Evolutionary conservation across 352 stramenopile species (phyloP), one percentile per base, ranked within the genome.

Genomic region (Phytopythium ostracodes): DNA sequence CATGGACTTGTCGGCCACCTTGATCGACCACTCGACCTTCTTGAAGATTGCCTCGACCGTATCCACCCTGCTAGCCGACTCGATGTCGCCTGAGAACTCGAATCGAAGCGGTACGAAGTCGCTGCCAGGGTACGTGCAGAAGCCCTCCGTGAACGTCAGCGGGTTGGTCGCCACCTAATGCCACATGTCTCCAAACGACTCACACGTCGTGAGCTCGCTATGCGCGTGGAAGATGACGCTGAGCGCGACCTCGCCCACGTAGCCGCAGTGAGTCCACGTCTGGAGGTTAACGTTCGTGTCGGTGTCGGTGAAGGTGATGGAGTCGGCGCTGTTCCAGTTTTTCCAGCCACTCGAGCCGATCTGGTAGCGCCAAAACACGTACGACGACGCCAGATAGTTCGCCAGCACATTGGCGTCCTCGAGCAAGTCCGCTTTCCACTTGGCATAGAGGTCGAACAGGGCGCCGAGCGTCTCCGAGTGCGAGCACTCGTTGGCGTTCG

Each of bases 321-420:
- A 18, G 18, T 10, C 38, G 18, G 38, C 18, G 5, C 17, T 7
- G 22, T n/a, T 24, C 5, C 44, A 52, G 10, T 11, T 11, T 25
- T 25, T 1, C 44, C 44, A 52, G 10, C 22, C n/a, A 27, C 17
- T 25, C 12, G 22, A 12, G 18, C 44, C 44, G 24, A 52, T 20
- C 44, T 52, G 18, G 44, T 52, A 52, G 44, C 44, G 44, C 44
- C 44, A 52, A 25, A 52, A 52, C 5, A 52, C 44, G 22, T 27
- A 52, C 18, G 38, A 18, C 38, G 38, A 18, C 38, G 18, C 38
- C 18, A 44, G n/a, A n/a, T n/a, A n/a, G n/a, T n/a, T n/a, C n/a
- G n/a, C 38, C 38, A 44, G 38, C 10, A 44, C 38, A 10, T n/a
- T 52, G 44, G 14, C 22, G 9, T 27, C 9, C 14, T 25, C n/a